Evolutionary conservation across 805 yeast genomes (phyloP).

Genomic region (Cyberlindnera mycetangii): DNA sequence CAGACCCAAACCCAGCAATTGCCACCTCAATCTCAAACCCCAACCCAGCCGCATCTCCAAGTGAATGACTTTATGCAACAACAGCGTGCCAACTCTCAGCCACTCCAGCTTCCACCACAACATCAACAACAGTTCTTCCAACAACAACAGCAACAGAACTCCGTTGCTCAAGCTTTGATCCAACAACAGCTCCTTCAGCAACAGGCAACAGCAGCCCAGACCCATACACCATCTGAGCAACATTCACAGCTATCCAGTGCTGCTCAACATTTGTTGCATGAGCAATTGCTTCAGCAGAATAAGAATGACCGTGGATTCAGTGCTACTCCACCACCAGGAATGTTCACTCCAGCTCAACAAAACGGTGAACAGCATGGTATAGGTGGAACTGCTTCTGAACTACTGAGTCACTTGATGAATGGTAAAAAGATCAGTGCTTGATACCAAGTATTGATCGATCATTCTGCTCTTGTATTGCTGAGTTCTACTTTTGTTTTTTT

Average conservation of each 20-base stretch:
- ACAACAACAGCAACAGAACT: constrained; percentile 24
- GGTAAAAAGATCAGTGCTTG: constrained; percentile 53
- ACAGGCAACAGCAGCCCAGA: constrained; percentile 22
- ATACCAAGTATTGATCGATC: background rate
- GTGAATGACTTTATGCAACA: constrained; percentile 24
- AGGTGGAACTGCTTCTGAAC: constrained; percentile 65
- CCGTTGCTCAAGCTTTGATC: constrained; percentile 21
- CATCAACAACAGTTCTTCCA: constrained; percentile 19
- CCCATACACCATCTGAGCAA: constrained; percentile 22
- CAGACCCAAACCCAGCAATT: constrained; percentile 14
- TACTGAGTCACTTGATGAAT: constrained; percentile 79
- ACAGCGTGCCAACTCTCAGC: constrained; percentile 11
- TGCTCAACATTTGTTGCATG: constrained; percentile 29
- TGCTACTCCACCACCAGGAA: constrained; percentile 71
- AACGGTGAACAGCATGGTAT: constrained; percentile 21
- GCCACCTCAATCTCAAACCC: constrained; percentile 19
- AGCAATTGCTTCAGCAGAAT: constrained; percentile 25
- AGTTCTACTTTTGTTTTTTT: background rate
- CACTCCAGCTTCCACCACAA: constrained; percentile 17
- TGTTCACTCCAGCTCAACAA: constrained; percentile 36
- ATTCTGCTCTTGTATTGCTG: background rate
- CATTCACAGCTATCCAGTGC: constrained; percentile 19
- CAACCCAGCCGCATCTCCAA: constrained; percentile 11
- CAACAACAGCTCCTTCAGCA: constrained; percentile 32
- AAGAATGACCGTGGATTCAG: constrained; percentile 34